Base-by-base conservation (phyloP, 2,329 filamentous ascomycete species). In the Colletotrichum incanum region DNA sequence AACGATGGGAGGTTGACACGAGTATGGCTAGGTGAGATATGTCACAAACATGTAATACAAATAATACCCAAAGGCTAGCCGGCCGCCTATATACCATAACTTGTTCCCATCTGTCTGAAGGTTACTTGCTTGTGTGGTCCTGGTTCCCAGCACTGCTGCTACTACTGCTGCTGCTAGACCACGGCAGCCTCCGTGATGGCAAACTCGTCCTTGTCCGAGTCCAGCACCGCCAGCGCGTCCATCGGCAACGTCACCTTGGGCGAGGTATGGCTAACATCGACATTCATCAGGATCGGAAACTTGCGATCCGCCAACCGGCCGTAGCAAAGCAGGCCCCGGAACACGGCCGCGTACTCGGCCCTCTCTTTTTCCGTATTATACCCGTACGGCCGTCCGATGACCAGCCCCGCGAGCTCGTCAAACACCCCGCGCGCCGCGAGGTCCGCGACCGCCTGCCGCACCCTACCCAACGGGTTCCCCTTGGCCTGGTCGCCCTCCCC, bases 251-350 rank as follows among this genome's bases (percentile, higher is more conserved):
- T 86, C 6, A 86, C 77, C 74, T 85, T 79, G 0, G 84, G 84
- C 11, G 76, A 77, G 0, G 84, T 84, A 73, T 86, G 84, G 0
- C 84, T 84, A 55, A 86, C 76, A 54, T 86, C 84, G 0, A 86
- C 81, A 31, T 80, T 80, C 11, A 82, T 82, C 63, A 86, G 41
- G 12, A 86, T 83, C 0, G 84, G 84, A 64, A 85, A 84, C 56
- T 74, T 76, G 8, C 31, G 41, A 2, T 76, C 74, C 0, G 76
- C 81, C 52, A 82, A 23, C 0, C 74, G 75, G 0, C 80, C 79
- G n/a, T 82, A 80, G 12, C 82, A 82, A n/a, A 84, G 64, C 0
- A 82, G 66, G 6, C 75, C 79, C 52, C 64, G 79, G 18, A 84
- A 80, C 1, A 80, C 76, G 1, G 65, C 65, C 7, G 75, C 76